Percentiles rank a stretch among this genome's conserved stretches.
phyloP scores from a whole-genome alignment of 2,329 filamentous ascomycete species.

The Talaromyces verruculosus region DNA sequence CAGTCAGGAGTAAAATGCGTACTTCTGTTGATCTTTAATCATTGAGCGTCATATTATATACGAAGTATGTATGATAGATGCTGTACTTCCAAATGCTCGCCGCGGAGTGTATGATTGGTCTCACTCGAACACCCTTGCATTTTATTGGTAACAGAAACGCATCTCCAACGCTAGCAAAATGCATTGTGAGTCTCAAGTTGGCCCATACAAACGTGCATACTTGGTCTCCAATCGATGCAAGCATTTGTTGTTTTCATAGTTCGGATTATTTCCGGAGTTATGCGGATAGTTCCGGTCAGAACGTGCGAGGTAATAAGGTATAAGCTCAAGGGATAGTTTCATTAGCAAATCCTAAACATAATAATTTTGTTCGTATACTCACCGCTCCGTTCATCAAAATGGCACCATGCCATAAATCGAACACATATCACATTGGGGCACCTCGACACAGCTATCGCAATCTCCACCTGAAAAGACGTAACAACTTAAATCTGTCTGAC shows the following conservation, averaged over 20 bases:
- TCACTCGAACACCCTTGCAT: neutral
- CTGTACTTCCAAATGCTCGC: neutral
- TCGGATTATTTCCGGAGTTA: neutral
- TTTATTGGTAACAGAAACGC: neutral
- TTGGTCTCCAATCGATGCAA: neutral
- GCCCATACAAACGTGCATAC: neutral
- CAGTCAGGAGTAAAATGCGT: neutral
- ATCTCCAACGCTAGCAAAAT: neutral
- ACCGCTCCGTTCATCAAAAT: neutral
- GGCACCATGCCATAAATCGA: neutral
- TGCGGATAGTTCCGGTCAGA: neutral
- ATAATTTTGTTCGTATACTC: neutral
- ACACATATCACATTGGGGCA: neutral
- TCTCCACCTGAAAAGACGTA: neutral
- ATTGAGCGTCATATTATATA: neutral
- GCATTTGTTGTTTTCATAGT: neutral
- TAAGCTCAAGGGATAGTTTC: neutral
- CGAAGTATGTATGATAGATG: neutral
- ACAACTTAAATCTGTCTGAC: neutral
- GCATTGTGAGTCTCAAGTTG: neutral
- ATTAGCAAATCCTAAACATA: neutral
- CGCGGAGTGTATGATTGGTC: neutral
- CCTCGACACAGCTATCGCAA: neutral
- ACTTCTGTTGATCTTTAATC: neutral
- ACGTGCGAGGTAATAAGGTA: neutral